Evolutionary conservation across 1,284 basidiomycete species (phyloP), one percentile per base, ranked within the genome.

Genomic region (Xanthoconium separans): DNA sequence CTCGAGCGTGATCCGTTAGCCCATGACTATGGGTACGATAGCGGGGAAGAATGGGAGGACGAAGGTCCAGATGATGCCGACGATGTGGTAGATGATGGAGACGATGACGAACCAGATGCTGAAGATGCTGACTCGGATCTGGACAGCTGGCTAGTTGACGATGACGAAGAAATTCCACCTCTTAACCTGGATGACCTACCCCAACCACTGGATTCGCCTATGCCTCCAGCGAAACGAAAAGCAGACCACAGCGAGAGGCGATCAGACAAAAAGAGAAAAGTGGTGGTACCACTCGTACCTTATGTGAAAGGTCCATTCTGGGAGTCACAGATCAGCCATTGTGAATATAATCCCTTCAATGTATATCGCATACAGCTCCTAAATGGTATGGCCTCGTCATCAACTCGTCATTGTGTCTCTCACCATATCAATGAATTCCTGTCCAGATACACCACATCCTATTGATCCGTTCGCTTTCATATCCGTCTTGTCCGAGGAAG

Each of bases 41-140:
- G 88, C 52, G 92, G 89, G 18, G 90, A 83, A 60, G 91, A 93
- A 62, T 93, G 91, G 90, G 90, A 91, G 58, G 87, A 85, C 48
- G 91, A 91, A 68, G 77, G 78, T 20, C 75, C 76, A 18, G 89
- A 82, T 12, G 87, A 83, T 34, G 89, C 80, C 6, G 90, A 92
- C 59, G 85, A 89, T 61, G 81, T 90, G 34, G 75, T 79, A 1
- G 84, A 88, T 29, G 84, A 83, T 42, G 83, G 75, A 43, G 88
- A 87, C 30, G 85, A 83, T 2, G 85, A 88, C 16, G 85, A 84
- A 10, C 83, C 69, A 8, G 81, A 76, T 1, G 77, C 69, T 11
- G 86, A 87, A 12, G 83, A 80, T 16, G 68, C 65, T 2, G 88
- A 89, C 68, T 87, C 85, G n/a, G 87, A 90, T 63, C 58, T 84